Conservation (phyloP, 2,329 filamentous ascomycete species). For the Botryotinia calthae region DNA sequence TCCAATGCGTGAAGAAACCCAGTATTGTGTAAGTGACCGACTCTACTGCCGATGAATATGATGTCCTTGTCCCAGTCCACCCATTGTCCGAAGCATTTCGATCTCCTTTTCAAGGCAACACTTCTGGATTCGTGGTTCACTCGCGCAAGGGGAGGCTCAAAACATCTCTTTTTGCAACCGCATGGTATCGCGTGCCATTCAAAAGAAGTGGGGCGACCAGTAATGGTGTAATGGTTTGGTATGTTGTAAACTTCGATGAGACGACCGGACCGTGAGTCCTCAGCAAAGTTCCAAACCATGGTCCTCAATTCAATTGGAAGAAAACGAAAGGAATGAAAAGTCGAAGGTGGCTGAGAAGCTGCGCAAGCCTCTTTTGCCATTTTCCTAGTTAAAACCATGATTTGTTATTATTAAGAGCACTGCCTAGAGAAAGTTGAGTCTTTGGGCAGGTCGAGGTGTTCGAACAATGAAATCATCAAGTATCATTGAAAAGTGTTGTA, state of each 20-base stretch:
- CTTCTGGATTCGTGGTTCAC: not conserved
- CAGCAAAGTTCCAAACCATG: not conserved
- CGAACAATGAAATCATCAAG: not conserved
- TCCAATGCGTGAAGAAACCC: conserved; percentile 18
- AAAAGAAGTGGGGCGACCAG: not conserved
- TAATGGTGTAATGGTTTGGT: not conserved
- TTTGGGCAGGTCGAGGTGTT: not conserved
- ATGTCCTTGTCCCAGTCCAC: conserved; percentile 14
- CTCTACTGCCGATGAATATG: conserved; percentile 11
- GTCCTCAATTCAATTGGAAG: not conserved
- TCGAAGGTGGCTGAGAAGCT: not conserved
- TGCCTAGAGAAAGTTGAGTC: not conserved
- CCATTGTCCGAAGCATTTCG: not conserved
- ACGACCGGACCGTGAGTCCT: not conserved
- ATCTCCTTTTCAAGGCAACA: not conserved
- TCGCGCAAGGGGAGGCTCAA: not conserved
- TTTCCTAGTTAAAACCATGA: not conserved
- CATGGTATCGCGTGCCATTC: conserved; percentile 5
- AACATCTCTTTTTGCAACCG: not conserved
- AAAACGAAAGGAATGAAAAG: not conserved
- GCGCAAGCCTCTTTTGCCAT: not conserved
- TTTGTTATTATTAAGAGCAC: not conserved
- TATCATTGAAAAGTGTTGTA: not conserved
- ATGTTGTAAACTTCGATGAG: conserved; percentile 15
- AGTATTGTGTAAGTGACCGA: conserved; percentile 19